Base-by-base conservation (phyloP, 495 filamentous ascomycete genomes). In the Penicillium lagena region DNA sequence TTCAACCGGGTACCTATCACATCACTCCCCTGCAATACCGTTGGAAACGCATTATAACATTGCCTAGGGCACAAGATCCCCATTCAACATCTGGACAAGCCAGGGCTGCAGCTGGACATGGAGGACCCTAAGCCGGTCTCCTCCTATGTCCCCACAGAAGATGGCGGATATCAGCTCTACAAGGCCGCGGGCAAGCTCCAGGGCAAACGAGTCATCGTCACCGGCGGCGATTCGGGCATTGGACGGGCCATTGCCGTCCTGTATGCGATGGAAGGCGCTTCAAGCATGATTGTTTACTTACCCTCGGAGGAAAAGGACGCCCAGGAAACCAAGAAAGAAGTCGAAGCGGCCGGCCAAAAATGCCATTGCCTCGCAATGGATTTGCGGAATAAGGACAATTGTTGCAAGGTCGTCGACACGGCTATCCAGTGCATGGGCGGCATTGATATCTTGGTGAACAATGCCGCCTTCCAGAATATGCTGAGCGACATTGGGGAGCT, bases 201-300 rank as follows among this genome's bases (percentile, higher is more conserved):
- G 52, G 84, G 80, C 52, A 87, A 85, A 62, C 84, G 78, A 35
- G 86, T 86, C 29, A 64, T 93, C 40, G 93, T 93, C 52, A 91
- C 87, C 0, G 87, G 87, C 10, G 89, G 89, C 12, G 87, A 93
- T 59, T 85, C 78, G 11, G 87, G 88, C 10, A 93, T 93, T 55
- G 87, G 89, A n/a, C 82, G 87, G 11, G 82, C 87, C 5, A 79
- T 85, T 14, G 85, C 88, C 1, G 79, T 91, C 14, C 70, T 94
- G 0, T 93, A 82, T 45, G 87, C 87, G 27, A 83, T 89, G 79
- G 89, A 93, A 60, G 89, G 88, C 12, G 87, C 88, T 12, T 81
- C 85, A 39, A 81, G 77, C 37, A 64, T 86, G 14, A 89, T 93
- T 43, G 75, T 76, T 22, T 88, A 93, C 55, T 70, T 89, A 0